Percentiles rank a stretch among this genome's conserved stretches.
phyloP scores from a whole-genome alignment of 2,329 filamentous ascomycete species.

The Leptosphaerulina australis region DNA sequence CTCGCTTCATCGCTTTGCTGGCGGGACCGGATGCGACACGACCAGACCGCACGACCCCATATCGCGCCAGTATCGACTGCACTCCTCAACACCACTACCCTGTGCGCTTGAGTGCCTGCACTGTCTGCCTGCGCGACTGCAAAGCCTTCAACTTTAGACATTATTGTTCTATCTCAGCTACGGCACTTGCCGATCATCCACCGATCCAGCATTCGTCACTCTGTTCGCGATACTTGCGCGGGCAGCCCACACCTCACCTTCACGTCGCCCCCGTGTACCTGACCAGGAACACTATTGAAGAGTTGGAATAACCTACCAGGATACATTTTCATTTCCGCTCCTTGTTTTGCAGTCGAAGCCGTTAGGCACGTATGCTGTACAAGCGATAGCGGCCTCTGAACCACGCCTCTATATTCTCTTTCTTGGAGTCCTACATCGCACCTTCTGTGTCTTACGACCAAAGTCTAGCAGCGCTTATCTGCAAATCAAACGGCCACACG shows the following conservation, averaged over 20 bases:
- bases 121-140: constrained; percentile 26
- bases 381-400: constrained; percentile 2
- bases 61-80: constrained; percentile 34
- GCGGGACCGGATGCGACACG: constrained; percentile 46
- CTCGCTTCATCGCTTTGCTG: constrained; percentile 31
- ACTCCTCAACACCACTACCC: constrained; percentile 19
- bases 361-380: constrained; percentile 2
- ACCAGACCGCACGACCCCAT: constrained; percentile 33
- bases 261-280: constrained; percentile 1
- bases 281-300: not conserved
- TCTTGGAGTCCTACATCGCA: not conserved
- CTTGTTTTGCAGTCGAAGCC: not conserved
- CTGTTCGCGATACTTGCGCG: constrained; percentile 30
- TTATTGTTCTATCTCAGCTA: constrained; percentile 31
- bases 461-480: not conserved
- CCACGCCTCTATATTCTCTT: not conserved
- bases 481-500: not conserved
- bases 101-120: constrained; percentile 32
- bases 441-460: not conserved
- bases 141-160: constrained; percentile 6
- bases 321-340: not conserved
- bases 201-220: constrained; percentile 24
- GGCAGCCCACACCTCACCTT: constrained; percentile 20
- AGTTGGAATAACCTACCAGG: not conserved
- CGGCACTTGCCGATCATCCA: constrained; percentile 34